Base-by-base conservation (phyloP, 495 filamentous ascomycete species). In the Hypoxylon cercidicola region DNA sequence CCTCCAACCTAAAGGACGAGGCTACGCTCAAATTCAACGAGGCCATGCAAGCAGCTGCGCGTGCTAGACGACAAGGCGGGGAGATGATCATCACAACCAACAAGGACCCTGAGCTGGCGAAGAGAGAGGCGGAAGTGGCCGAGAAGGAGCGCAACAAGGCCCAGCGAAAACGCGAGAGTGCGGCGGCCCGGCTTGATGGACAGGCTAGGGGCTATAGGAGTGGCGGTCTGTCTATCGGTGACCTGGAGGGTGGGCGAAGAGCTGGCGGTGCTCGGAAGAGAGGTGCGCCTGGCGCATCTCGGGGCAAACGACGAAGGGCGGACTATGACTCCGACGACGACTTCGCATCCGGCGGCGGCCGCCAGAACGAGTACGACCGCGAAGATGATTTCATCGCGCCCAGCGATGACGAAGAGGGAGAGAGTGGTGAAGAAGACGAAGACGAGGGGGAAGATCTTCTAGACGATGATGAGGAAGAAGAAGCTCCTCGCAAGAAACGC, bases 291-390 rank as follows among this genome's bases (percentile, higher is more conserved):
- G 77, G 81, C 41, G 62, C 73, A 11, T 60, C 75, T 23, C 75
- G 79, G 67, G 63, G 78, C 60, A 79, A 78, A 75, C 71, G 75
- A 54, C 73, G 80, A 23, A 74, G 77, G 9, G 75, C 81, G 3
- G 83, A 85, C 40, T 85, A 86, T 35, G 83, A 86, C 64, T 84
- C 83, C 0, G 90, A 97, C 21, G 84, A 87, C 59, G 85, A 85
- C 55, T 87, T 88, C 1, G 84, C 86, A 34, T 81, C 87, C 39
- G 85, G 87, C 3, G 79, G 82, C 20, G 84, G 82, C 15, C 82
- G 84, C 18, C 85, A 91, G 63, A 92, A 97, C 70, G 90, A 94
- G 72, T 97, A 93, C 68, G 90, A 93, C 62, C 85, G 88, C 70
- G 89, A 91, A 20, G 90, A 93, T 65, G 90, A 88, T 5, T 93